phyloP scores from a whole-genome alignment of 2,329 filamentous ascomycete species.

The Parastagonospora nodorum region DNA sequence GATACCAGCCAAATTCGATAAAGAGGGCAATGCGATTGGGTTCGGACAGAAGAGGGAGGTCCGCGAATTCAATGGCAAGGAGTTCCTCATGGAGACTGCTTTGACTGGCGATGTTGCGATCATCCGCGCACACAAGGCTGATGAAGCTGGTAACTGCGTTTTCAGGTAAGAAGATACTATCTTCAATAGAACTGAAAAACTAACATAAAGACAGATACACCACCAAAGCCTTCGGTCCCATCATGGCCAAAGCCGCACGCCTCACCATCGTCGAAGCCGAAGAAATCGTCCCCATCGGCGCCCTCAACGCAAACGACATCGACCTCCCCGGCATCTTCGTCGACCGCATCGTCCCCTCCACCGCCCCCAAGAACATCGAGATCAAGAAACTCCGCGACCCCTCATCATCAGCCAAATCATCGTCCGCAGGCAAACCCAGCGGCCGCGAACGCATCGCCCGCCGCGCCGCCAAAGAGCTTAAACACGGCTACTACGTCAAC shows the following conservation, averaged over 20 bases:
- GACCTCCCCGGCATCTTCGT: slow-evolving; percentile 93
- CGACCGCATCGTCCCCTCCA: slow-evolving; percentile 83
- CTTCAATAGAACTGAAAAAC: too few species aligned
- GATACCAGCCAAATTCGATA: slow-evolving; percentile 66
- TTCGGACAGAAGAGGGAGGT: slow-evolving; percentile 70
- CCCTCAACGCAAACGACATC: slow-evolving; percentile 80
- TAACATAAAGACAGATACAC: slow-evolving; percentile 34
- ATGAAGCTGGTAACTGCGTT: slow-evolving; percentile 75
- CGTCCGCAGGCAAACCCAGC: slow-evolving; percentile 3
- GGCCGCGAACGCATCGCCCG: slow-evolving; percentile 77
- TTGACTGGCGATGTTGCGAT: slow-evolving; percentile 78
- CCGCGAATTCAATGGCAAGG: slow-evolving; percentile 72
- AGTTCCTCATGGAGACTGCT: slow-evolving; percentile 78
- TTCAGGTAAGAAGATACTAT: slow-evolving; percentile 56
- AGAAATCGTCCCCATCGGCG: slow-evolving; percentile 86
- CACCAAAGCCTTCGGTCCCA: slow-evolving; percentile 44
- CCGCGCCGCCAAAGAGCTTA: slow-evolving; percentile 86
- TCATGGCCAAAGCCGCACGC: slow-evolving; percentile 87
- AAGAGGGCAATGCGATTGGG: slow-evolving; percentile 64
- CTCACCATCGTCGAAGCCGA: slow-evolving; percentile 95
- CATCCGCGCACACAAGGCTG: slow-evolving; percentile 74
- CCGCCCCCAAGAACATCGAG: slow-evolving; percentile 77
- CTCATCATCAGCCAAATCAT: slow-evolving; percentile 17
- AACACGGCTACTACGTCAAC: slow-evolving; percentile 94
- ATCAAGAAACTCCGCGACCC: slow-evolving; percentile 42